These are phyloP conservation scores for Silybum marianum DNA, from an alignment of 129 eudicot genomes.

Conservation along the genomic window DNA sequence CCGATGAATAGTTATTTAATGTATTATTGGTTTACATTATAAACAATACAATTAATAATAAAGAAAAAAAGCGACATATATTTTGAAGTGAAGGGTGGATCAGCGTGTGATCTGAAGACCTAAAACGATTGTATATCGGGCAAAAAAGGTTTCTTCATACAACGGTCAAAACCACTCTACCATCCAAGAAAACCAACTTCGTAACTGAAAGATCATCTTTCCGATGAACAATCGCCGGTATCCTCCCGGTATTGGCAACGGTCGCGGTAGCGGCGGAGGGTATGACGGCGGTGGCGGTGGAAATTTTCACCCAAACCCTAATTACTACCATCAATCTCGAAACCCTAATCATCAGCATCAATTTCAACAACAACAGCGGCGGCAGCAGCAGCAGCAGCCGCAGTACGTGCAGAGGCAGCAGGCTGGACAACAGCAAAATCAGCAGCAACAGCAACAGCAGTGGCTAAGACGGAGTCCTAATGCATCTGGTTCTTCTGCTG, in stretches of 20 bases:
- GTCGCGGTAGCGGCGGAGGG: conserved; percentile 34
- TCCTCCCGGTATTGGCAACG: conserved; percentile 41
- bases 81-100: background rate
- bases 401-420: conserved; percentile 30
- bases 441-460: conserved; percentile 49
- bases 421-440: conserved; percentile 18
- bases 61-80: background rate
- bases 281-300: conserved; percentile 26
- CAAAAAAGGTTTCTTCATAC: background rate
- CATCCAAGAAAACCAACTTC: background rate
- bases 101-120: conserved; percentile 19
- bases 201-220: background rate
- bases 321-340: conserved; percentile 28
- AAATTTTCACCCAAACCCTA: conserved; percentile 34
- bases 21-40: too few species aligned
- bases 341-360: conserved; percentile 15
- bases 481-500: background rate
- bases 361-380: background rate
- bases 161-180: conserved; percentile 12
- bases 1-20: too few species aligned
- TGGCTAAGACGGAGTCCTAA: conserved; percentile 39
- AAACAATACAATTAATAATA: too few species aligned
- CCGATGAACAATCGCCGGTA: conserved; percentile 37
- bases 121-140: background rate
- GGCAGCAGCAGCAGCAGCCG: conserved; percentile 12